Conservation (phyloP, 768 basidiomycete genomes). For the Rhodotorula sphaerocarpa region DNA sequence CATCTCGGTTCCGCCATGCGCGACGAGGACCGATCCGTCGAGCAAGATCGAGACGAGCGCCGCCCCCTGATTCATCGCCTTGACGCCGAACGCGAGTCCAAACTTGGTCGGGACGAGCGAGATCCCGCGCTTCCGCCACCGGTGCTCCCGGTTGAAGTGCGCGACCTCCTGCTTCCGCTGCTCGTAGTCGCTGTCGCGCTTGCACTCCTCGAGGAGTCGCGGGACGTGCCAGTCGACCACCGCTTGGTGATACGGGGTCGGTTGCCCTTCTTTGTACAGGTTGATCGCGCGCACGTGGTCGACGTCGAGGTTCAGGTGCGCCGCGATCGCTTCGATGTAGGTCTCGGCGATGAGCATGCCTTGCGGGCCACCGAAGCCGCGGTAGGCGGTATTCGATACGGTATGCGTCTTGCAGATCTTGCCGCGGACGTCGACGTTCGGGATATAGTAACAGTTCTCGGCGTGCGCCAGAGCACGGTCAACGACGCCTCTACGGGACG, state of each 20-base stretch:
- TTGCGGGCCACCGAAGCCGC: conserved; percentile 36
- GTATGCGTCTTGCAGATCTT: conserved; percentile 38
- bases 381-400: conserved; percentile 38
- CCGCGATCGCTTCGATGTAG: conserved; percentile 36
- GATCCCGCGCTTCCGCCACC: conserved; percentile 37
- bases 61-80: conserved; percentile 27
- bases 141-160: conserved; percentile 36
- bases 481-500: conserved; percentile 25
- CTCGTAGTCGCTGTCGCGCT: conserved; percentile 28
- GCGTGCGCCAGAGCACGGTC: conserved; percentile 38
- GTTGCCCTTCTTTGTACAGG: conserved; percentile 35
- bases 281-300: conserved; percentile 37
- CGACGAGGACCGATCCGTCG: conserved; percentile 37
- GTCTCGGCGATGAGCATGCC: conserved; percentile 37
- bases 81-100: conserved; percentile 35
- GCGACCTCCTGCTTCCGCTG: conserved; percentile 28
- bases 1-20: conserved; percentile 39
- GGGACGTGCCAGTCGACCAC: conserved; percentile 39
- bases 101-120: conserved; percentile 37
- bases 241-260: conserved; percentile 37
- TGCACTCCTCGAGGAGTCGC: conserved; percentile 28
- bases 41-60: conserved; percentile 29
- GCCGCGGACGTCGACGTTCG: conserved; percentile 35
- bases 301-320: conserved; percentile 33
- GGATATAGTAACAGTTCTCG: conserved; percentile 35